Evolutionary conservation across 345 rosid genomes (phyloP).

Genomic region (Nephelium lappaceum): DNA sequence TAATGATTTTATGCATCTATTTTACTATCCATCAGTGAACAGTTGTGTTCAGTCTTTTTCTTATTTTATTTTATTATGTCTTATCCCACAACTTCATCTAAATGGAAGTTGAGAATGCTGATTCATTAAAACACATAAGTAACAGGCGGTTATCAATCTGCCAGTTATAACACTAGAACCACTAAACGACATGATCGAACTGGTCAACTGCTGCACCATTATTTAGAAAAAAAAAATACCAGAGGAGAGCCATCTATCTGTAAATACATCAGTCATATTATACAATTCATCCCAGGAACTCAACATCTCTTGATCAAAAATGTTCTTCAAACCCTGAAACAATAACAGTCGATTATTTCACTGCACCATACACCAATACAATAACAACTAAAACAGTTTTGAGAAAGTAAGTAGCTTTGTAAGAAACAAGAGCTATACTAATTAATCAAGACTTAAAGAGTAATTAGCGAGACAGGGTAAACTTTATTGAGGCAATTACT

Average conservation of each 20-base stretch:
- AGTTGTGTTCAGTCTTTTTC: neutral
- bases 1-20: neutral
- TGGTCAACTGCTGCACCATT: neutral
- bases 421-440: neutral
- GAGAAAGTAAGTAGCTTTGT: neutral
- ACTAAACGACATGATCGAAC: slow-evolving; percentile 18
- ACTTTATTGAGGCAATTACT: neutral
- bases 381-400: slow-evolving; percentile 10
- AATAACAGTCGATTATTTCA: slow-evolving; percentile 20
- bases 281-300: slow-evolving; percentile 64
- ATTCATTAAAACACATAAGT: neutral
- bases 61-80: neutral
- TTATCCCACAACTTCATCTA: neutral
- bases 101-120: neutral
- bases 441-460: neutral
- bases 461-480: neutral
- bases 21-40: neutral
- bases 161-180: slow-evolving; percentile 9
- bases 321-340: slow-evolving; percentile 65
- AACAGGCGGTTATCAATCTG: slow-evolving; percentile 5
- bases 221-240: slow-evolving; percentile 38
- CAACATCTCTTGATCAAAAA: slow-evolving; percentile 50
- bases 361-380: neutral
- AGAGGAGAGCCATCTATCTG: slow-evolving; percentile 84
- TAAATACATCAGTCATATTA: slow-evolving; percentile 70